These are phyloP conservation scores for Torulaspora pretoriensis DNA, from an alignment of 1,139 yeast genomes.

Conservation along the genomic window DNA sequence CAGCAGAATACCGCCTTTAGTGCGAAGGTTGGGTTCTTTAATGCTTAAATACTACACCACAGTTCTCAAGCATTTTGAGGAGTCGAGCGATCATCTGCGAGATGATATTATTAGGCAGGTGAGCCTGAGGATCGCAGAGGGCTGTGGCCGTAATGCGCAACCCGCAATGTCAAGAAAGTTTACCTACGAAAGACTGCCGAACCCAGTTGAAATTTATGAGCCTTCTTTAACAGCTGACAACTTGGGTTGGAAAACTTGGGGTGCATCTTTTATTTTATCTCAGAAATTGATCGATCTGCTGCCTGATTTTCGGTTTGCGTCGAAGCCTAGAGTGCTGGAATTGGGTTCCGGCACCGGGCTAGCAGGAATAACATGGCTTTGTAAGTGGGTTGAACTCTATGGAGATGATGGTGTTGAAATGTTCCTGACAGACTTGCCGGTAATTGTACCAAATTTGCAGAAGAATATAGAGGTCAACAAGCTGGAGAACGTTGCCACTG, in stretches of 20 bases:
- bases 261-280: constrained; percentile 73
- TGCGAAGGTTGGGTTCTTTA: constrained; percentile 23
- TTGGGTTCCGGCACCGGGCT: constrained; percentile 94
- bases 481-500: constrained; percentile 36
- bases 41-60: constrained; percentile 61
- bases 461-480: constrained; percentile 55
- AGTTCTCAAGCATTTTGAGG: constrained; percentile 54
- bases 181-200: constrained; percentile 38
- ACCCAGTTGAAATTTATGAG: constrained; percentile 53
- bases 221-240: constrained; percentile 86
- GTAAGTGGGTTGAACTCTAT: constrained; percentile 27
- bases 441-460: constrained; percentile 63
- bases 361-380: constrained; percentile 65
- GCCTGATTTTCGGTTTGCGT: neutral
- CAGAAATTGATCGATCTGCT: constrained; percentile 38
- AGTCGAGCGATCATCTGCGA: constrained; percentile 34
- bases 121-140: constrained; percentile 66
- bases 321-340: constrained; percentile 53
- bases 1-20: constrained; percentile 26
- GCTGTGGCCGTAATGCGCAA: constrained; percentile 82
- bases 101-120: constrained; percentile 52
- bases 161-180: constrained; percentile 62
- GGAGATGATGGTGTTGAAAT: constrained; percentile 45
- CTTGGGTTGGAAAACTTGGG: constrained; percentile 94
- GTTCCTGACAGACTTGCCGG: constrained; percentile 71